Base-by-base conservation (phyloP, 257 asterid genomes). In the Salvia splendens region DNA sequence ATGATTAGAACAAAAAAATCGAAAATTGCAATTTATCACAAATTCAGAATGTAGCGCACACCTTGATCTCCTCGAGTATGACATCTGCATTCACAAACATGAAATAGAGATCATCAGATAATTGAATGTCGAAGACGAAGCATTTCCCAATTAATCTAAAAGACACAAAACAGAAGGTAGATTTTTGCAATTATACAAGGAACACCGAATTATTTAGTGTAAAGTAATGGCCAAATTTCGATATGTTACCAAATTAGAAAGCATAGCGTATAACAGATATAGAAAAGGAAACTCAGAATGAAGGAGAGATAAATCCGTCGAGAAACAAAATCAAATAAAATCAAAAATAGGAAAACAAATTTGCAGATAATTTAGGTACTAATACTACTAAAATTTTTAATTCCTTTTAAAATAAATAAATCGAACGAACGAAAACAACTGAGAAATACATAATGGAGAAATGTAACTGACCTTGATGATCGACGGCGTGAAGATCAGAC, bases 21-120 rank as follows among this genome's bases (percentile, higher is more conserved):
- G 40, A 9, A 14, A 58, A 42, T 17, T 55, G 51, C 14, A 61
- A 45, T 33, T 36, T 36, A 40, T 10, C 7, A 12, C n/a, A 15
- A 41, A 17, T 35, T 11, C 0, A 11, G 15, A 47, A 32, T 4
- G 17, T n/a, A 43, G 38, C 8, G 3, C 69, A 30, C 64, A 86
- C 96, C 98, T 91, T 64, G 95, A 83, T 58, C 89, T 78, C 73
- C 83, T 86, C 70, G 92, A 81, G 78, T 84, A 76, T 0, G 95
- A 76, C 96, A 92, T 89, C 95, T 92, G 95, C 82, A 63, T 20
- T 3, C 0, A 70, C 48, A 43, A n/a, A 57, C 14, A 67, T n/a
- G 54, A 65, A 67, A 61, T 10, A 47, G 38, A 30, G 3, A 63
- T 6, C 12, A 45, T 67, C 30, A 52, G 17, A 17, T 12, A 1